These are phyloP conservation scores for Ampelomyces quisqualis DNA, from an alignment of 2,329 filamentous ascomycete species.

Conservation along the genomic window DNA sequence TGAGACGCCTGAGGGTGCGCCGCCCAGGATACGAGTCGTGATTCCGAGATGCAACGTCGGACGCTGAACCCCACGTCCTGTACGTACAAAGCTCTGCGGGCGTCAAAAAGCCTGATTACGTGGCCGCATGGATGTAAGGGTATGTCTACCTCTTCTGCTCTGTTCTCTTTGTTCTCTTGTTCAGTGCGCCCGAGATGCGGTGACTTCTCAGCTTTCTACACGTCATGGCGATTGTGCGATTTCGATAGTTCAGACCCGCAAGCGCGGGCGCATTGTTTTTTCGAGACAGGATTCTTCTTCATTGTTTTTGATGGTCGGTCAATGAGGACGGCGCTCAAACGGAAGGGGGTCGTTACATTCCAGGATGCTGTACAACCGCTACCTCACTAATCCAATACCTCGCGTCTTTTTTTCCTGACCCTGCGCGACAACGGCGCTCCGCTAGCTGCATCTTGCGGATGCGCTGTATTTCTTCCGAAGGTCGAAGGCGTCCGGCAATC, in stretches of 20 bases:
- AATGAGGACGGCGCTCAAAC: constrained; percentile 14
- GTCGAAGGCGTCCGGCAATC: constrained; percentile 19
- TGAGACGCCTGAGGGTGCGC: constrained; percentile 21
- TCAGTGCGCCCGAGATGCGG: constrained; percentile 4
- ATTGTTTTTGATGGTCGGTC: constrained; percentile 18
- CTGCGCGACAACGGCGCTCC: constrained; percentile 33
- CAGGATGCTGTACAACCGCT: constrained; percentile 30
- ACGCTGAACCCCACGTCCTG: constrained; percentile 7
- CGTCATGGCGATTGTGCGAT: constrained; percentile 5
- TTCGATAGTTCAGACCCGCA: constrained; percentile 5
- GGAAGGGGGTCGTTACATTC: constrained; percentile 36
- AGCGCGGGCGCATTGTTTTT: constrained; percentile 7
- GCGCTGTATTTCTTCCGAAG: constrained; percentile 32
- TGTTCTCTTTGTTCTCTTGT: constrained; percentile 4
- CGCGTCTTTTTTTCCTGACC: constrained; percentile 18
- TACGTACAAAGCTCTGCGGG: constrained; percentile 6
- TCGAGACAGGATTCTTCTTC: constrained; percentile 16
- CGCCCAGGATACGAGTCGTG: constrained; percentile 10
- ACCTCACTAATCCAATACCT: constrained; percentile 23
- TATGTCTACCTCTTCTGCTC: constrained; percentile 1
- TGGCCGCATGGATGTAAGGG: constrained; percentile 10
- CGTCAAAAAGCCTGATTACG: constrained; percentile 7
- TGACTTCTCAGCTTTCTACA: constrained; percentile 13
- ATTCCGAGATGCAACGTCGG: constrained; percentile 29
- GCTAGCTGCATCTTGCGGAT: constrained; percentile 33